Conservation (phyloP, 352 stramenopile genomes). For the Phytopythium ostracodes region DNA sequence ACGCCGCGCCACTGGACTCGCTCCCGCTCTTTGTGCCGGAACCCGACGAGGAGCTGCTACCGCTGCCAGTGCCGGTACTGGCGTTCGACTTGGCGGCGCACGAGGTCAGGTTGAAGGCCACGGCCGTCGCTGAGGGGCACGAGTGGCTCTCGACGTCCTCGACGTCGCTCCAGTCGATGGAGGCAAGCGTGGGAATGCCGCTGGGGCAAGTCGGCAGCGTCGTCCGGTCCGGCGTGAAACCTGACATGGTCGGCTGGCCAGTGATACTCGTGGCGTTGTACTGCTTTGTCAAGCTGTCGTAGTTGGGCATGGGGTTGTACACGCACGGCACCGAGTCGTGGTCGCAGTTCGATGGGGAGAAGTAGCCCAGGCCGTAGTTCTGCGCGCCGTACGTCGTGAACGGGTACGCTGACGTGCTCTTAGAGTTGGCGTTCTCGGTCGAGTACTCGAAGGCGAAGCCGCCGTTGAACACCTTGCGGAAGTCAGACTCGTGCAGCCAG, state of each 20-base stretch:
- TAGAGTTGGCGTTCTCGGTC: conserved; percentile 68
- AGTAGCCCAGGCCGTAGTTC: conserved; percentile 89
- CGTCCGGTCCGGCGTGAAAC: conserved; percentile 31
- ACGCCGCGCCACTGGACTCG: too few relatives aligned
- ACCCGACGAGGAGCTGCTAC: too few relatives aligned
- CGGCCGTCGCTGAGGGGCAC: too few relatives aligned
- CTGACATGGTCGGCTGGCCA: conserved; percentile 15
- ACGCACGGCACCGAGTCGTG: conserved; percentile 41
- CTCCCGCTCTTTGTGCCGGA: too few relatives aligned
- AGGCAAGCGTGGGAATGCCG: conserved; percentile 24
- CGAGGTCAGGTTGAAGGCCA: too few relatives aligned
- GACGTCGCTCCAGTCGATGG: conserved; percentile 29
- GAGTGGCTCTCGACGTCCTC: conserved; percentile 22
- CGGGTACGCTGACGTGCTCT: conserved; percentile 45
- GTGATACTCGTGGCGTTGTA: conserved; percentile 42
- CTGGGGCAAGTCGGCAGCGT: conserved; percentile 27
- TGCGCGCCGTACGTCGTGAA: conserved; percentile 69
- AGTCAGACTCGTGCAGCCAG: conserved; percentile 44
- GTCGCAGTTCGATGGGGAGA: conserved; percentile 64
- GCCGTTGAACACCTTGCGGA: conserved; percentile 53
- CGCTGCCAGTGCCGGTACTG: too few relatives aligned
- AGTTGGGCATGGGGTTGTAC: conserved; percentile 80
- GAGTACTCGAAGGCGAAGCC: conserved; percentile 83
- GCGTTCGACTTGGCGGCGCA: too few relatives aligned
- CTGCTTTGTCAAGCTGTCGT: conserved; percentile 45